A percentile compares a stretch with the other conserved stretches of the same genome.
These are phyloP conservation scores for Arachnomyces sp. DNA, from an alignment of 2,329 filamentous ascomycete species.

Conservation along the genomic window DNA sequence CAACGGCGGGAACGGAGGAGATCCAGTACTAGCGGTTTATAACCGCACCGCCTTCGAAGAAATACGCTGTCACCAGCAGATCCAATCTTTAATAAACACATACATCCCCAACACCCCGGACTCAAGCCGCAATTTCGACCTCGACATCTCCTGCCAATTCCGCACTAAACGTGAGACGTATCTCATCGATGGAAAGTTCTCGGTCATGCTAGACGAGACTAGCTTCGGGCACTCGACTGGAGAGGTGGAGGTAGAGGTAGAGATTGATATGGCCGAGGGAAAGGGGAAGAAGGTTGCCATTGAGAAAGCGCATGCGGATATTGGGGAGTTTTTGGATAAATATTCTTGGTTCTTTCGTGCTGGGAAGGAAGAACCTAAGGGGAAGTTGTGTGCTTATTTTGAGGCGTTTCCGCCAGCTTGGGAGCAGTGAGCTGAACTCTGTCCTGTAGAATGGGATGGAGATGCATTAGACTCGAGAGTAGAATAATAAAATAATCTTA, in stretches of 20 bases:
- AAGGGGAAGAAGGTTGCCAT: slow-evolving; percentile 1
- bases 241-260: slow-evolving; percentile 25
- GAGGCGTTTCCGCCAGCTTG: neutral
- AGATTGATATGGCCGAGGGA: slow-evolving; percentile 6
- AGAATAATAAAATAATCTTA: too few relatives aligned
- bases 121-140: slow-evolving; percentile 10
- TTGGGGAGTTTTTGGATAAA: slow-evolving; percentile 18
- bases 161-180: slow-evolving; percentile 20
- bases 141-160: slow-evolving; percentile 16
- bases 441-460: too few relatives aligned
- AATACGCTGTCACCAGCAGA: slow-evolving; percentile 12
- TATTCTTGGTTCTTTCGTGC: slow-evolving; percentile 18
- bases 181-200: slow-evolving; percentile 21
- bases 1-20: slow-evolving; percentile 4
- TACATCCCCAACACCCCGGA: slow-evolving; percentile 4
- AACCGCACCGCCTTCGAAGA: slow-evolving; percentile 21
- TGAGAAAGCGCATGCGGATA: slow-evolving; percentile 10
- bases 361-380: slow-evolving; percentile 13
- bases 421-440: too few relatives aligned
- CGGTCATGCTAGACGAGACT: slow-evolving; percentile 22
- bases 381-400: slow-evolving; percentile 25
- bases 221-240: slow-evolving; percentile 26
- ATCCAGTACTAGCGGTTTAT: slow-evolving; percentile 8
- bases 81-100: slow-evolving; percentile 10
- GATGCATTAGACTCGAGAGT: too few relatives aligned